These are phyloP conservation scores for Talaromyces atroroseus DNA, from an alignment of 2,329 filamentous ascomycete genomes.

Conservation along the genomic window DNA sequence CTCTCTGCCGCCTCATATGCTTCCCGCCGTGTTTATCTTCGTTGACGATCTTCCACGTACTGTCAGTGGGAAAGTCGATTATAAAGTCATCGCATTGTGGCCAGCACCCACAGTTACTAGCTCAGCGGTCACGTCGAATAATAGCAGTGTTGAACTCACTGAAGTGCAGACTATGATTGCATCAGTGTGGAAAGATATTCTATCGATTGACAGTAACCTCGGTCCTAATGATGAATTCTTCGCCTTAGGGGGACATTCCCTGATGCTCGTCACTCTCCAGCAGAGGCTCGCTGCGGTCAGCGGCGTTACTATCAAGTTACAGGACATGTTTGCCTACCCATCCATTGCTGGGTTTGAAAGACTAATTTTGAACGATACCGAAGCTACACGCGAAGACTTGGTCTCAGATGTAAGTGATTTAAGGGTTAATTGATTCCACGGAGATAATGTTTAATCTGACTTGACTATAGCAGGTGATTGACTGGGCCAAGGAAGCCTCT, in stretches of 20 bases:
- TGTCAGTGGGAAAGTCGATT: constrained; percentile 26
- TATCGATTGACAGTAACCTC: constrained; percentile 2
- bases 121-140: too few relatives aligned
- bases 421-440: neutral
- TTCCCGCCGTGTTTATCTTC: constrained; percentile 26
- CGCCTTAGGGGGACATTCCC: neutral
- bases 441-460: neutral
- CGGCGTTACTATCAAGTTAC: neutral
- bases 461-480: neutral
- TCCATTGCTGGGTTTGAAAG: constrained; percentile 4
- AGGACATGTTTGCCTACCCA: constrained; percentile 5
- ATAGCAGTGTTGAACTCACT: constrained; percentile 8
- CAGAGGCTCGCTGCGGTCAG: neutral
- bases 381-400: neutral
- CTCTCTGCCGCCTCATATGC: constrained; percentile 34
- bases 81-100: constrained; percentile 16
- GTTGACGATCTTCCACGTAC: constrained; percentile 24
- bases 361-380: neutral
- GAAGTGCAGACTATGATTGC: constrained; percentile 17
- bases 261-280: constrained; percentile 7
- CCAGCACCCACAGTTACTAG: constrained; percentile 17
- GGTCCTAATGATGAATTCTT: neutral
- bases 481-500: constrained; percentile 5
- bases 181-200: constrained; percentile 20
- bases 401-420: too few relatives aligned